Evolutionary conservation across 2,329 filamentous ascomycete species (phyloP), one percentile per base, ranked within the genome.

Genomic region (Xylaria sp.): DNA sequence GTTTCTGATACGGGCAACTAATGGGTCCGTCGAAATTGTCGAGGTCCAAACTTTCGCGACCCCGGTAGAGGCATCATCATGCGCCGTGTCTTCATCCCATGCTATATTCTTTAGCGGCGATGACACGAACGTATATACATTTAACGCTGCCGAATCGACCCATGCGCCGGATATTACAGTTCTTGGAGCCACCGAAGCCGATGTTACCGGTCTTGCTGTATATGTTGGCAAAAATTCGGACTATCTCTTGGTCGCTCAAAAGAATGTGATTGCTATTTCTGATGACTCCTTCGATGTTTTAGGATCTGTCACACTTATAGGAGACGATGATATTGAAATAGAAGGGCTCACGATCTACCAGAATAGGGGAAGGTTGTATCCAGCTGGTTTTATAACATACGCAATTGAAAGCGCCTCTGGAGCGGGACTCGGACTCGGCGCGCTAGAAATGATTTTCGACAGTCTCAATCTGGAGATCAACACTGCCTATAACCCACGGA

Each of bases 31-130:
- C 12, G 79, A 83, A 65, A 70, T 84, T 46, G 63, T 82, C 4
- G 80, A 83, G 79, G 73, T 84, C 12, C 83, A 84, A 79, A 80
- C 78, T 2, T 84, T 84, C 64, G 69, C 77, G 0, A 76, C 80
- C 0, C 77, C 78, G 0, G 78, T 82, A 12, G 83, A 85, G 63
- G 77, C 80, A 3, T 80, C 81, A 3, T 80, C 81, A 0, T 85
- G 83, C 60, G 80, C 82, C 5, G 78, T 80, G 9, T 82, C 81
- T 0, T 67, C 75, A 1, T 76, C 76, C n/a, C 75, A 77, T 0
- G 74, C 74, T 9, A 77, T 85, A 56, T 83, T 81, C 66, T 78
- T 84, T 12, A 79, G 79, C 4, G 76, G 77, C 0, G 80, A 83
- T 20, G 76, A 77, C 62, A 74, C 78, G 8, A 70, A 66, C 0